Percentiles rank a stretch among this genome's conserved stretches.
Conservation (phyloP, 257 asterid species). For the Rehmannia glutinosa region DNA sequence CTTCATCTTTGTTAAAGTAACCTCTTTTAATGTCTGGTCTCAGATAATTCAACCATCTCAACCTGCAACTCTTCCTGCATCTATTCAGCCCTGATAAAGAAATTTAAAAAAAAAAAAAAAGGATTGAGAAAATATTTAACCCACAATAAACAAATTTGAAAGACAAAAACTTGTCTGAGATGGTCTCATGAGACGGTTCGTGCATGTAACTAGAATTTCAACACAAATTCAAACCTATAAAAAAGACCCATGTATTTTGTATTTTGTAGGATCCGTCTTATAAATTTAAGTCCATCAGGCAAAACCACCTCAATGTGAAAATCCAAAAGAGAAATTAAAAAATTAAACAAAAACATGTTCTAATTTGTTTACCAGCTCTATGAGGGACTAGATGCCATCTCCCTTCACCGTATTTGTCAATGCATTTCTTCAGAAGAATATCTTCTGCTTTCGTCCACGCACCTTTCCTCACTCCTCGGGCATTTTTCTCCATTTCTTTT, state of each 20-base stretch:
- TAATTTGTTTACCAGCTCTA: slow-evolving; percentile 40
- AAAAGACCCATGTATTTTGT: no score
- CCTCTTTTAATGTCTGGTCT: slow-evolving; percentile 43
- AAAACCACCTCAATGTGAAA: no score
- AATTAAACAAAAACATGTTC: no score
- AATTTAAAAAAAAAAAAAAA: not conserved
- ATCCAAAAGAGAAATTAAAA: no score
- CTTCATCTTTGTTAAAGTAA: slow-evolving; percentile 31
- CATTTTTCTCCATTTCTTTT: not conserved
- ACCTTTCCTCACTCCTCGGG: not conserved
- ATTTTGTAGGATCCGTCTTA: no score
- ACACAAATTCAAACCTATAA: no score
- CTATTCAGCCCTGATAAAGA: slow-evolving; percentile 35
- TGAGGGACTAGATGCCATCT: slow-evolving; percentile 54
- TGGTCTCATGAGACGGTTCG: no score
- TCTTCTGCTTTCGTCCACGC: slow-evolving; percentile 49
- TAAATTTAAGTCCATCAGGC: not conserved
- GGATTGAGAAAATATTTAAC: not conserved
- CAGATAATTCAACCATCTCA: slow-evolving; percentile 49
- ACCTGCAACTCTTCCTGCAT: slow-evolving; percentile 50
- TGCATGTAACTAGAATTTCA: no score
- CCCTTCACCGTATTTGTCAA: slow-evolving; percentile 43
- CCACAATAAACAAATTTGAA: no score
- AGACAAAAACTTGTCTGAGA: no score
- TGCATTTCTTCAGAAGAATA: slow-evolving; percentile 26